Percentiles rank a stretch among this genome's conserved stretches.
Conservation (phyloP, 1,284 basidiomycete species). For the Microbotryum intermedium region DNA sequence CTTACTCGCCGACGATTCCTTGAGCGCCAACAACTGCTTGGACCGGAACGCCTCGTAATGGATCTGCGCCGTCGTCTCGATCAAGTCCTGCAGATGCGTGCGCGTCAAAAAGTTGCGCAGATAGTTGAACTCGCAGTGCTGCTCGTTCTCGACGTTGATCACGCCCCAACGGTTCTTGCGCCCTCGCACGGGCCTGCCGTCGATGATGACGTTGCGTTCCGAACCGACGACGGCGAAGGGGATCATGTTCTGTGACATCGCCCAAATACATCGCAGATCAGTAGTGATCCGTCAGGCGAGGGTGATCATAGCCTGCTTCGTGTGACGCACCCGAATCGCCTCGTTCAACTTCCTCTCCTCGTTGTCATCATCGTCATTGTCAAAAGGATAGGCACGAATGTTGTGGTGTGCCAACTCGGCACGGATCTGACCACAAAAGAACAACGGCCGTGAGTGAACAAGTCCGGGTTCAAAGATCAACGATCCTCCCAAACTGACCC, state of each 20-base stretch:
- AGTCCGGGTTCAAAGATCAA: too few relatives aligned
- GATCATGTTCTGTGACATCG: constrained; percentile 67
- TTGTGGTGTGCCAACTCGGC: constrained; percentile 87
- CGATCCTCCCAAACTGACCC: constrained; percentile 47
- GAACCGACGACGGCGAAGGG: constrained; percentile 96
- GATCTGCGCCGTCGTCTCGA: constrained; percentile 96
- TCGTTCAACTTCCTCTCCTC: constrained; percentile 85
- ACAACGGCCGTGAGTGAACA: background rate
- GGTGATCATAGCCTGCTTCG: too few relatives aligned
- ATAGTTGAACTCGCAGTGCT: constrained; percentile 96
- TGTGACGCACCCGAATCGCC: constrained; percentile 65
- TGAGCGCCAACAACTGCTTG: constrained; percentile 88
- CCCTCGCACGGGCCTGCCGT: constrained; percentile 88
- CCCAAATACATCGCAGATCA: too few relatives aligned
- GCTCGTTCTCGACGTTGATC: constrained; percentile 93
- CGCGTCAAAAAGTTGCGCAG: constrained; percentile 91
- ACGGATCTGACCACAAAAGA: constrained; percentile 55
- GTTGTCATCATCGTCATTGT: constrained; percentile 89
- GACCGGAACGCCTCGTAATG: constrained; percentile 99
- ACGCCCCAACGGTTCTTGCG: constrained; percentile 98
- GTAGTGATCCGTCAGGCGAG: too few relatives aligned
- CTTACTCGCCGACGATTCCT: constrained; percentile 50
- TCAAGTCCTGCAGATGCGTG: constrained; percentile 94
- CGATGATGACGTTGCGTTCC: constrained; percentile 85
- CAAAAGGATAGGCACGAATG: constrained; percentile 93